A percentile compares a stretch with the other conserved stretches of the same genome.
Evolutionary conservation across 2,329 filamentous ascomycete genomes (phyloP).

Genomic region (Cyphellophora attinorum): DNA sequence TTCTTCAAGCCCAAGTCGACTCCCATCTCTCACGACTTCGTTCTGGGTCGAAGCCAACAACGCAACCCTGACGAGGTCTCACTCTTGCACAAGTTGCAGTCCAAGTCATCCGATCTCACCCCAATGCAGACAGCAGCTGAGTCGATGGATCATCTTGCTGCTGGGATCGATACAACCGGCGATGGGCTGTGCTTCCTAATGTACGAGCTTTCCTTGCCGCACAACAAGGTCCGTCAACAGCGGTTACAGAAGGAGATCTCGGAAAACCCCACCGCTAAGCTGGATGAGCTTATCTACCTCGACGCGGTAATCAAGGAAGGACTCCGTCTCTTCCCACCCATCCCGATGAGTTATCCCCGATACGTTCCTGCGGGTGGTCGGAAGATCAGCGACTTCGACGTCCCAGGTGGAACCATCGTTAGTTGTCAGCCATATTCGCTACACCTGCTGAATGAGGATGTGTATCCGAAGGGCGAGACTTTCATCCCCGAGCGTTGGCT

Average conservation of each 20-base stretch:
- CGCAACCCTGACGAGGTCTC: no score
- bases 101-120: no score
- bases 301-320: conserved; percentile 39
- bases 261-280: conserved; percentile 23
- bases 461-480: conserved; percentile 17
- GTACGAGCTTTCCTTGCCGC: conserved; percentile 58
- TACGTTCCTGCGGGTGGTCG: conserved; percentile 29
- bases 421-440: conserved; percentile 20
- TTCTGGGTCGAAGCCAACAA: no score
- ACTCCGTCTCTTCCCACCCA: conserved; percentile 36
- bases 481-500: conserved; percentile 15
- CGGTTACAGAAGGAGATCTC: conserved; percentile 45
- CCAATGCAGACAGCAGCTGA: conserved; percentile 58
- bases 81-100: no score
- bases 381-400: conserved; percentile 21
- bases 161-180: conserved; percentile 63
- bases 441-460: conserved; percentile 13
- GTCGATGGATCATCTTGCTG: conserved; percentile 62
- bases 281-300: conserved; percentile 29
- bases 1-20: no score
- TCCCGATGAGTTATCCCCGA: conserved; percentile 19
- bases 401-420: conserved; percentile 23
- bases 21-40: no score
- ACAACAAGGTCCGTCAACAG: conserved; percentile 42
- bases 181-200: conserved; percentile 62